Evolutionary conservation across 164 flowering plant species (phyloP), one percentile per base, ranked within the genome.

Genomic region (Pachysandra terminalis): DNA sequence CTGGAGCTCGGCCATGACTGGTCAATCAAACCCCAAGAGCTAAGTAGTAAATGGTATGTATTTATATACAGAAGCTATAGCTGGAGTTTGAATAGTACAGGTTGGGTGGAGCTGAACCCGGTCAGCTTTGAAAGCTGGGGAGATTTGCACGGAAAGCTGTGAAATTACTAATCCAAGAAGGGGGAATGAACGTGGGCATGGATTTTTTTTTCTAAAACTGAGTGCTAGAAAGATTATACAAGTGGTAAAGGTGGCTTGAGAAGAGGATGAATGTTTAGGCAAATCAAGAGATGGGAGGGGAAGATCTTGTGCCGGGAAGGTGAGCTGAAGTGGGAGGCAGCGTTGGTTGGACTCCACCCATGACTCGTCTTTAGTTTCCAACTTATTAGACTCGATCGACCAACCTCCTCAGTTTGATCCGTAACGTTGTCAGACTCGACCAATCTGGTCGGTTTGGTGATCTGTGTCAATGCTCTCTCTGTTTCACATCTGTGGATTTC

Each of bases 21-120:
- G 3, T 21, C 23, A 68, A 62, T 69, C 68, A 64, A 68, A 12
- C 45, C 10, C 49, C 5, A 19, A 59, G 63, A 67, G 77, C 59
- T 55, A 35, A 54, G 65, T 27, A 4, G n/a, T n/a, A n/a, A n/a
- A n/a, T n/a, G n/a, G n/a, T n/a, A n/a, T n/a, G n/a, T 73, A 71
- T 70, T 53, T 73, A 75, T 71, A 64, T n/a, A n/a, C n/a, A n/a
- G n/a, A n/a, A n/a, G n/a, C n/a, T n/a, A n/a, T n/a, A n/a, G n/a
- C n/a, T n/a, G n/a, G n/a, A n/a, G n/a, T n/a, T n/a, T n/a, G n/a
- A n/a, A n/a, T n/a, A n/a, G n/a, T n/a, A 45, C 59, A 68, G 19
- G 78, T 54, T 72, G 61, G 63, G 51, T 69, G 73, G 69, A 58
- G 51, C 56, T 76, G 86, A 85, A 82, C 77, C 63, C 75, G 83